Percentiles rank a stretch among this genome's conserved stretches.
Evolutionary conservation across 257 asterid genomes (phyloP).

Genomic region (Phtheirospermum japonicum): DNA sequence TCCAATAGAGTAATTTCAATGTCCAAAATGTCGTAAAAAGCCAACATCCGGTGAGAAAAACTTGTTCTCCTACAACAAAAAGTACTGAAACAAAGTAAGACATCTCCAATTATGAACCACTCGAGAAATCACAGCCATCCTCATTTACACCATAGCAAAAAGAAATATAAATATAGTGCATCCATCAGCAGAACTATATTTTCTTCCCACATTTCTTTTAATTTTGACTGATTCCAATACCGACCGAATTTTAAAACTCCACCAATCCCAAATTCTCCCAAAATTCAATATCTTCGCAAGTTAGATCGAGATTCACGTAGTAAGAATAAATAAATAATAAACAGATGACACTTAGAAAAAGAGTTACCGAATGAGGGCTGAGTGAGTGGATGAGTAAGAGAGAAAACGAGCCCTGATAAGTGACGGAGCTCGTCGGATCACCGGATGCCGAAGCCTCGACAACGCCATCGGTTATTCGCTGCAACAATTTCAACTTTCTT

Average conservation of each 20-base stretch:
- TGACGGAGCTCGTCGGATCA: conserved; percentile 71
- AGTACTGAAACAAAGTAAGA: background rate
- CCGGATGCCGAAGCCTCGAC: conserved; percentile 80
- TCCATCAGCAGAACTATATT: background rate
- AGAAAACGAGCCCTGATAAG: conserved; percentile 65
- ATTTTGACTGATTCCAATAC: background rate
- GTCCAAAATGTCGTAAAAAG: background rate
- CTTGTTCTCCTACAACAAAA: background rate
- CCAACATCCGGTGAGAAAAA: background rate
- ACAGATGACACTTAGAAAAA: conserved; percentile 10
- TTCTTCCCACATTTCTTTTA: background rate
- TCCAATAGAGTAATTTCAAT: no score
- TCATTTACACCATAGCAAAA: background rate
- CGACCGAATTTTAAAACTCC: background rate
- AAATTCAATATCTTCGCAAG: background rate
- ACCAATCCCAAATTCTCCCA: background rate
- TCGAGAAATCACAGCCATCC: background rate
- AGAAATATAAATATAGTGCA: background rate
- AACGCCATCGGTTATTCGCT: conserved; percentile 79
- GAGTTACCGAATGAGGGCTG: conserved; percentile 51
- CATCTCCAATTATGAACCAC: background rate
- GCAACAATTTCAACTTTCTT: conserved; percentile 28
- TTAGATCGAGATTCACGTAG: conserved; percentile 16
- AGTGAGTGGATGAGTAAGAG: conserved; percentile 43
- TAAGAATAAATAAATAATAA: conserved; percentile 6